Conservation (phyloP, 164 flowering plant species). For the Litsea cubeba region DNA sequence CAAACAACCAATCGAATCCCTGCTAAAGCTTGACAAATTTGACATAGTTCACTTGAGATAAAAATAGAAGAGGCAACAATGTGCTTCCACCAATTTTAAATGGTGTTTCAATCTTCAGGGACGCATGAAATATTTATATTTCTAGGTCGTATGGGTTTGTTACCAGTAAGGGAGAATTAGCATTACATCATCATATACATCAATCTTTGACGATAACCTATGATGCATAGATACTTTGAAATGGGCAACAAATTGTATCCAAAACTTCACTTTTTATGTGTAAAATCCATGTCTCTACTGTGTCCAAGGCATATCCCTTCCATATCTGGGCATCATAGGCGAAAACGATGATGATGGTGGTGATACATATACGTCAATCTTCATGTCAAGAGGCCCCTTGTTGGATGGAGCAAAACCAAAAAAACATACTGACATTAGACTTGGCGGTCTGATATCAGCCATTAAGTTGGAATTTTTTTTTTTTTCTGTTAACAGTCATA, state of each 20-base stretch:
- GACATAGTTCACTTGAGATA: neutral
- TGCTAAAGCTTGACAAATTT: neutral
- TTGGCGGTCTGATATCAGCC: too few species aligned
- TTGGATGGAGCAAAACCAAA: too few species aligned
- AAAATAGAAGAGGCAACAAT: neutral
- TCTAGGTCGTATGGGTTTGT: neutral
- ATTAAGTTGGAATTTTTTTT: too few species aligned
- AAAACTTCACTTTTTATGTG: neutral
- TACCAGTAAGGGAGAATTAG: neutral
- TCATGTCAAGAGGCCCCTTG: too few species aligned
- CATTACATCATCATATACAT: neutral
- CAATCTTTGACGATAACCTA: neutral
- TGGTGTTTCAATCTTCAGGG: neutral
- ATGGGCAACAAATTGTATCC: neutral
- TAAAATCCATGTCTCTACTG: neutral
- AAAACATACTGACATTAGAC: too few species aligned
- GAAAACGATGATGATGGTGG: too few species aligned
- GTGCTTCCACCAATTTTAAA: neutral
- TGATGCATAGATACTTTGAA: neutral
- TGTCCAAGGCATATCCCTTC: too few species aligned
- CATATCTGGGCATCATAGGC: too few species aligned
- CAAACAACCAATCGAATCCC: neutral
- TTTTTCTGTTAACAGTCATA: too few species aligned
- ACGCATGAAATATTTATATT: neutral
- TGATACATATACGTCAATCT: too few species aligned